Evolutionary conservation across 495 filamentous ascomycete species (phyloP), one percentile per base, ranked within the genome.

Genomic region (Daldinia decipiens): DNA sequence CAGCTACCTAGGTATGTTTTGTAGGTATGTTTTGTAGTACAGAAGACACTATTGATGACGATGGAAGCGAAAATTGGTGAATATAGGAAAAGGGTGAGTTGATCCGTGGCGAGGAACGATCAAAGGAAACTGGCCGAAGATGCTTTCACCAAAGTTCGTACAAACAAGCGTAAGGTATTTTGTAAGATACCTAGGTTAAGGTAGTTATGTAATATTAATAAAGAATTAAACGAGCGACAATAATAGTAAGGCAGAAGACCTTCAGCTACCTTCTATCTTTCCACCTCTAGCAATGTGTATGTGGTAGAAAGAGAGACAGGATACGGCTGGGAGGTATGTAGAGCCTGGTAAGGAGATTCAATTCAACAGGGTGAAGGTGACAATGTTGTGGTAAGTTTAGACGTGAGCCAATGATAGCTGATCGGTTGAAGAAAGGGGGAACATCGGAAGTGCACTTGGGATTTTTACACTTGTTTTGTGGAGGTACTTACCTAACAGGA

Each of bases 191-290:
- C n/a, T n/a, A n/a, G n/a, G n/a, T n/a, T n/a, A n/a, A n/a, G n/a
- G n/a, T n/a, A n/a, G n/a, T n/a, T n/a, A n/a, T n/a, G n/a, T n/a
- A 6, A 36, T 19, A 56, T 15, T 29, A 61, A 55, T 47, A 32
- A 68, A 43, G 52, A 63, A 55, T 32, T 56, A 68, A 58, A 68
- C 50, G 59, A 58, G 50, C 4, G 66, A 68, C 45, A 26, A 61
- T 52, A 54, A 56, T 19, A 32, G 51, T 52, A 15, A 13, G 39
- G 17, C 13, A 11, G 24, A 55, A 65, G 39, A 58, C 11, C 51
- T 26, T 36, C 9, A 34, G 29, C 31, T 8, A 56, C 27, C 17
- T 36, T 65, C 57, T 60, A 54, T 34, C 58, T 54, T 62, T 50
- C 56, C 24, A 65, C 50, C 17, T 17, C 38, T 19, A 54, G 47